Conservation (phyloP, 371 early-diverging fungal genomes). For the Smittium culicis region DNA sequence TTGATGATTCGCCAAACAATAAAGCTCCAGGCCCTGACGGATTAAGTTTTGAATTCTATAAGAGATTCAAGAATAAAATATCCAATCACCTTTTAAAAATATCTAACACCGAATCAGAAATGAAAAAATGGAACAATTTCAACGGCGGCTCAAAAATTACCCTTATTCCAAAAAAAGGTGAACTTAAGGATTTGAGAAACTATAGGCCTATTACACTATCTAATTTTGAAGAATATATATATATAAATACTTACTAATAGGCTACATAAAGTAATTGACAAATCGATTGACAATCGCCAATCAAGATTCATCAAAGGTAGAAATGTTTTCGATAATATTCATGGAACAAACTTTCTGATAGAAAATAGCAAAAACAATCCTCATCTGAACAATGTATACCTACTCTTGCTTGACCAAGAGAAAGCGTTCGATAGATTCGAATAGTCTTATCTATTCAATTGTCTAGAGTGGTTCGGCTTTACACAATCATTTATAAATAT, state of each 20-base stretch:
- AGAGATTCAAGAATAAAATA: background rate
- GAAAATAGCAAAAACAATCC: background rate
- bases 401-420: constrained; percentile 4
- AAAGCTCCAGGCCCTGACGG: constrained; percentile 15
- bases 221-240: no score
- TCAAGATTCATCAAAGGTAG: constrained; percentile 6
- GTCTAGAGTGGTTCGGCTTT: background rate
- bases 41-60: constrained; percentile 11
- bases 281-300: background rate
- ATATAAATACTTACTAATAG: constrained; percentile 4
- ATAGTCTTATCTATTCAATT: constrained; percentile 5
- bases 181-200: background rate
- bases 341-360: background rate
- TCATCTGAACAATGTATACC: background rate
- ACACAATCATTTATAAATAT: background rate
- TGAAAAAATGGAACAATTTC: background rate
- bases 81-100: background rate
- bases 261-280: background rate
- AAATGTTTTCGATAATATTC: background rate
- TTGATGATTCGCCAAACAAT: constrained; percentile 1
- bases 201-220: background rate
- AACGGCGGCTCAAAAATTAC: background rate
- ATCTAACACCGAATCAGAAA: background rate
- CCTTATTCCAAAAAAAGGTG: background rate
- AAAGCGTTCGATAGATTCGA: constrained; percentile 6